These are phyloP conservation scores for Cutaneotrichosporon dermatis DNA, from an alignment of 1,284 basidiomycete genomes.

Conservation along the genomic window DNA sequence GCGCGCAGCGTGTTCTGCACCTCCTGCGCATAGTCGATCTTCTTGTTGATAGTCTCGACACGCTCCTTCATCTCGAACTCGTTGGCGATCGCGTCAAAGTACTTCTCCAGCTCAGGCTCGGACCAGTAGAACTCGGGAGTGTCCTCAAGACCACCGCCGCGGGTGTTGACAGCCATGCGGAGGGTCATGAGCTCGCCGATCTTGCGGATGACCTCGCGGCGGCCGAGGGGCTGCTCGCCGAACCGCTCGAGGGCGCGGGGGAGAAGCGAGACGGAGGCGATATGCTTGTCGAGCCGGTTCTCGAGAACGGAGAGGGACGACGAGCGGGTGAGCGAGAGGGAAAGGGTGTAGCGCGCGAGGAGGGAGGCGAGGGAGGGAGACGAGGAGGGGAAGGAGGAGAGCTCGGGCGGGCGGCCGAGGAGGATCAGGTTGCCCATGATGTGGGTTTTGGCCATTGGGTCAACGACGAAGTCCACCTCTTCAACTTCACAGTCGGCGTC, in stretches of 20 bases:
- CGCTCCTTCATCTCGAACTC: constrained; percentile 77
- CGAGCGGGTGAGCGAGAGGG: constrained; percentile 79
- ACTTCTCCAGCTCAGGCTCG: constrained; percentile 78
- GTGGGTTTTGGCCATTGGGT: constrained; percentile 73
- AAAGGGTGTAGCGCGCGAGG: constrained; percentile 79
- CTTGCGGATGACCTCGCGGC: constrained; percentile 77
- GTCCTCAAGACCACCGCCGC: constrained; percentile 80
- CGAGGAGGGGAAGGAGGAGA: constrained; percentile 42
- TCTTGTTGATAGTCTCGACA: constrained; percentile 76
- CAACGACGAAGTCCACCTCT: constrained; percentile 83
- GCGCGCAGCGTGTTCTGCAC: constrained; percentile 60
- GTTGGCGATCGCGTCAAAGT: constrained; percentile 73
- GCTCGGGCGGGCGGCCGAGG: constrained; percentile 62
- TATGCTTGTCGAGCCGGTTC: constrained; percentile 70
- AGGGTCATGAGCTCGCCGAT: constrained; percentile 82
- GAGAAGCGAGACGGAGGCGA: constrained; percentile 70
- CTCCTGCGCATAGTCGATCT: constrained; percentile 88
- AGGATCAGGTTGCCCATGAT: constrained; percentile 85
- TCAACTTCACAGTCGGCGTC: constrained; percentile 69
- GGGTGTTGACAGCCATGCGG: constrained; percentile 79
- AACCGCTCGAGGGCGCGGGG: constrained; percentile 69
- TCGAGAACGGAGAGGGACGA: constrained; percentile 79
- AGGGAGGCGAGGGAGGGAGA: constrained; percentile 53
- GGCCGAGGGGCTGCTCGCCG: constrained; percentile 71
- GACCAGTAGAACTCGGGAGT: constrained; percentile 83